Evolutionary conservation across 1,284 basidiomycete genomes (phyloP).

Genomic region (Melanopsichium pennsylvanicum): DNA sequence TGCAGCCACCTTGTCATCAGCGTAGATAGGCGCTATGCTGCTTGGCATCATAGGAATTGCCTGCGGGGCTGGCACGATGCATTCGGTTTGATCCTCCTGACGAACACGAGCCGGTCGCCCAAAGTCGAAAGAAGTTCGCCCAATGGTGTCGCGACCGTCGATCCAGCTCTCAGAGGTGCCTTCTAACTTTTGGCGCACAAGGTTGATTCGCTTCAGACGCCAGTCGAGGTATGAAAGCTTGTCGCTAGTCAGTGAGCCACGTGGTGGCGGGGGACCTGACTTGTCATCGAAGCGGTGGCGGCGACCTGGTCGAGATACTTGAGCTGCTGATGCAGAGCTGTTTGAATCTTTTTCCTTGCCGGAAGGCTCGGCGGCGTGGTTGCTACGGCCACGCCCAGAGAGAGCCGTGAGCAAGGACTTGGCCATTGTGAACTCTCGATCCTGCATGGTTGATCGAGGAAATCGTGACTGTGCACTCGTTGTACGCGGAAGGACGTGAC

Average conservation of each 20-base stretch:
- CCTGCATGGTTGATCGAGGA: slow-evolving; percentile 19
- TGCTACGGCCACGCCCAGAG: slow-evolving; percentile 11
- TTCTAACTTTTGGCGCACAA: slow-evolving; percentile 26
- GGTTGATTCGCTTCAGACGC: slow-evolving; percentile 44
- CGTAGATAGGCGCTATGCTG: slow-evolving; percentile 13
- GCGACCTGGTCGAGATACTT: slow-evolving; percentile 2
- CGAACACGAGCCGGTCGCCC: neutral
- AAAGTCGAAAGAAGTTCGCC: slow-evolving; percentile 28
- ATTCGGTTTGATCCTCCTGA: neutral
- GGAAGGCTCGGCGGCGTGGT: neutral
- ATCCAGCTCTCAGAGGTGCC: slow-evolving; percentile 21
- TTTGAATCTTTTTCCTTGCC: slow-evolving; percentile 3
- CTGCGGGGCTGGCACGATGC: slow-evolving; percentile 3
- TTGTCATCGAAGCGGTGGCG: slow-evolving; percentile 40
- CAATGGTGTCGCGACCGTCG: slow-evolving; percentile 42
- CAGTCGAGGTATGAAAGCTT: slow-evolving; percentile 51
- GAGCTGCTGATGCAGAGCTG: neutral
- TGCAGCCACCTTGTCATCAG: slow-evolving; percentile 24
- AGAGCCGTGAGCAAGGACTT: slow-evolving; percentile 31
- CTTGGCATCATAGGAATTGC: slow-evolving; percentile 3
- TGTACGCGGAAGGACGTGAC: too few relatives aligned
- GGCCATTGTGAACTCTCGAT: slow-evolving; percentile 25
- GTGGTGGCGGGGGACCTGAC: slow-evolving; percentile 34
- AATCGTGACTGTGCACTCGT: too few relatives aligned
- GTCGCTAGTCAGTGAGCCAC: slow-evolving; percentile 37